Percentiles rank a stretch among this genome's conserved stretches.
phyloP scores from a whole-genome alignment of 352 stramenopile species.

The Phytopythium litorale region DNA sequence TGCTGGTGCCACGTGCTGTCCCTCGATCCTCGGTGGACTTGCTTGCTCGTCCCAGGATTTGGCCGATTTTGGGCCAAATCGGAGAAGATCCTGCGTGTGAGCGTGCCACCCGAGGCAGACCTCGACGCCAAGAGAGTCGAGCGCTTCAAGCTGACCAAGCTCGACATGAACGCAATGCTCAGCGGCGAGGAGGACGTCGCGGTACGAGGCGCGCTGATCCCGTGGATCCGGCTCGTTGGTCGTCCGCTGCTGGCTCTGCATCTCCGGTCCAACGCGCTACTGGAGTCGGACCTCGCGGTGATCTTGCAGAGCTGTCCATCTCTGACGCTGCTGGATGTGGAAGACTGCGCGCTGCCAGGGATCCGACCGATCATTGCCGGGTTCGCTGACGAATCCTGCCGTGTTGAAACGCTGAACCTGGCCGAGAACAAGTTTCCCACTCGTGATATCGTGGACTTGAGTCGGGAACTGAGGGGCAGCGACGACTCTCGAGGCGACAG shows the following conservation, averaged over 20 bases:
- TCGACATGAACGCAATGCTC: conserved; percentile 30
- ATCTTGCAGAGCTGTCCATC: conserved; percentile 33
- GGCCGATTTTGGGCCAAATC: conserved; percentile 29
- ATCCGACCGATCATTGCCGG: conserved; percentile 24
- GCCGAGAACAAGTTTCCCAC: conserved; percentile 30
- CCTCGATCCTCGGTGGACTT: conserved; percentile 11
- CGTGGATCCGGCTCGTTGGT: conserved; percentile 18
- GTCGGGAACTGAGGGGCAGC: conserved; percentile 12
- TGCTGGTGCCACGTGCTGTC: conserved; percentile 20
- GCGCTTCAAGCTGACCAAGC: conserved; percentile 12
- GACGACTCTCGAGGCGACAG: background rate
- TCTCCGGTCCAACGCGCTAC: conserved; percentile 26
- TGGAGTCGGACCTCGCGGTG: conserved; percentile 10
- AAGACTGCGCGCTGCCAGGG: conserved; percentile 28
- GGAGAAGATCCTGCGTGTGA: conserved; percentile 1
- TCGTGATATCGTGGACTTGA: conserved; percentile 22
- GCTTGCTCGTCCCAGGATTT: conserved; percentile 32
- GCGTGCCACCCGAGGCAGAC: background rate
- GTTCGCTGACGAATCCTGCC: conserved; percentile 17
- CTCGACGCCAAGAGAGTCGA: background rate
- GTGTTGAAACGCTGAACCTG: conserved; percentile 28
- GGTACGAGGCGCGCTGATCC: conserved; percentile 13
- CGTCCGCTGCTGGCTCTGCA: conserved; percentile 22
- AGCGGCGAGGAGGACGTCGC: conserved; percentile 8
- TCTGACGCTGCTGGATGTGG: conserved; percentile 31